Conservation (phyloP, 1,284 basidiomycete genomes). For the Phellinidium pouzarii region DNA sequence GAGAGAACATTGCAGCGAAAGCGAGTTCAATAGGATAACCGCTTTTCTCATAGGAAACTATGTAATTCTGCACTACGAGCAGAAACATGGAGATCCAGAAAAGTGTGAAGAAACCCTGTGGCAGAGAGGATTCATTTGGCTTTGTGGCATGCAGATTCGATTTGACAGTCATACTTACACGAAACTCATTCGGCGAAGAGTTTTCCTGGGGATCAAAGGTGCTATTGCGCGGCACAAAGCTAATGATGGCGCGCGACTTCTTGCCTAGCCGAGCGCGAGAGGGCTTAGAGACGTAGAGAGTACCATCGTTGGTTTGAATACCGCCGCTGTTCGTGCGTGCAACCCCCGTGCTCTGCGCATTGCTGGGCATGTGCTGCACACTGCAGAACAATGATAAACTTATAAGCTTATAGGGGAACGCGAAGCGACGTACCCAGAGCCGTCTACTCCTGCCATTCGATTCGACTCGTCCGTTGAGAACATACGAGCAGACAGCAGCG, state of each 20-base stretch:
- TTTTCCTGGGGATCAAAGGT: slow-evolving; percentile 80
- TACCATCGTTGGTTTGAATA: slow-evolving; percentile 54
- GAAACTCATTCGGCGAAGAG: slow-evolving; percentile 74
- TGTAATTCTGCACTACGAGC: slow-evolving; percentile 70
- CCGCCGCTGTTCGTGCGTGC: slow-evolving; percentile 35
- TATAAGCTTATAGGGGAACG: neutral
- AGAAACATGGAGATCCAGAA: slow-evolving; percentile 89
- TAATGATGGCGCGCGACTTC: slow-evolving; percentile 68
- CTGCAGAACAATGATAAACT: neutral
- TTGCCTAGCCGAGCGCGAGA: slow-evolving; percentile 60
- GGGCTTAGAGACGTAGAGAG: slow-evolving; percentile 68
- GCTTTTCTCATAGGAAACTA: slow-evolving; percentile 68
- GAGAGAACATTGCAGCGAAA: slow-evolving; percentile 86
- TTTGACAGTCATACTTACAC: slow-evolving; percentile 43
- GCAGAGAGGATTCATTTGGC: slow-evolving; percentile 1
- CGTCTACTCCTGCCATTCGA: neutral
- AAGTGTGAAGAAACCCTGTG: slow-evolving; percentile 83
- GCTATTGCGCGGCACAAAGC: slow-evolving; percentile 80
- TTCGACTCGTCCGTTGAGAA: neutral
- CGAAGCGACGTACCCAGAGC: neutral
- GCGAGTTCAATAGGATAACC: slow-evolving; percentile 75
- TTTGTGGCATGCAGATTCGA: neutral
- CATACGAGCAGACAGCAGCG: neutral
- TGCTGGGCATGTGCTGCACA: neutral
- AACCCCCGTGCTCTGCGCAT: neutral